These are phyloP conservation scores for Scolecobasidium constrictum DNA, from an alignment of 2,329 filamentous ascomycete genomes.

Conservation along the genomic window DNA sequence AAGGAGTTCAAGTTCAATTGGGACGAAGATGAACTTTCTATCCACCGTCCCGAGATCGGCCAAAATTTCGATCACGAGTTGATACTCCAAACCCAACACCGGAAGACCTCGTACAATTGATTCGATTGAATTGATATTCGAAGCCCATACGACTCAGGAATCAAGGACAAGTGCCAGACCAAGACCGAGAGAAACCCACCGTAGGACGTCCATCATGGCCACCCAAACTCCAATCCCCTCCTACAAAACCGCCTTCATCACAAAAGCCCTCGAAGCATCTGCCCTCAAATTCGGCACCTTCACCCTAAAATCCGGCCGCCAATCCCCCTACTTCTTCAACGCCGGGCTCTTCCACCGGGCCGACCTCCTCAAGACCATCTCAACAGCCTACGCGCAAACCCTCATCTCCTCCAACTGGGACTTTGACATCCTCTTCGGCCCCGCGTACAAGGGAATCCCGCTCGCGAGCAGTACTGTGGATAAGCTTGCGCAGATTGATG, in stretches of 20 bases:
- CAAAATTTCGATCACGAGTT: no score
- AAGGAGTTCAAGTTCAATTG: no score
- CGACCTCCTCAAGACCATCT: conserved; percentile 64
- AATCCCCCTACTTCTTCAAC: conserved; percentile 96
- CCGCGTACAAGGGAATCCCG: conserved; percentile 95
- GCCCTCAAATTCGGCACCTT: conserved; percentile 75
- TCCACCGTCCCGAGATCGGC: no score
- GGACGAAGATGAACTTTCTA: no score
- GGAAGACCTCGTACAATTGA: no score
- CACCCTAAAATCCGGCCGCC: conserved; percentile 84
- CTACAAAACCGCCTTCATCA: conserved; percentile 58
- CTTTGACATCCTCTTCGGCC: conserved; percentile 83
- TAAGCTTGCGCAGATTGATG: conserved; percentile 61
- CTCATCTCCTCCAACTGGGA: conserved; percentile 39
- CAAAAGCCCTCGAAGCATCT: conserved; percentile 54
- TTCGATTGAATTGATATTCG: no score
- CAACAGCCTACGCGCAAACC: conserved; percentile 65
- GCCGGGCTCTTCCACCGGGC: conserved; percentile 82
- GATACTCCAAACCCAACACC: no score
- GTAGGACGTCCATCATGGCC: background rate
- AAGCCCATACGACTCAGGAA: no score
- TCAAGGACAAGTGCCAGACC: no score
- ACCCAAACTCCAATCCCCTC: background rate
- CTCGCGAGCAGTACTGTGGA: conserved; percentile 69
- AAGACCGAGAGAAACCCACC: background rate